Conservation (phyloP, 352 stramenopile species). For the Thalassiosira mediterranea region DNA sequence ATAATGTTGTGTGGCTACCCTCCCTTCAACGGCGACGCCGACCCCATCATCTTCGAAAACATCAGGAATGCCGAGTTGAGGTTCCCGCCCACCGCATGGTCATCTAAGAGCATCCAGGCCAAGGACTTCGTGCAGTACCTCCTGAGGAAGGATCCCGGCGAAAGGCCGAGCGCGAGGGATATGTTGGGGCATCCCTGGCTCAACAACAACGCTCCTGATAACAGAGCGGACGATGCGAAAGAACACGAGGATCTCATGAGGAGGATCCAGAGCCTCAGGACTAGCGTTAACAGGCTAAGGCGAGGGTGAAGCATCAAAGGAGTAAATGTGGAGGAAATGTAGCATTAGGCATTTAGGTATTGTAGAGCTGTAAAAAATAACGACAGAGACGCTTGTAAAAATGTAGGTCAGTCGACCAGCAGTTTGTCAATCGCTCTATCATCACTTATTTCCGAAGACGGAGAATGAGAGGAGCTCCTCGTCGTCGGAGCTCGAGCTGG, state of each 20-base stretch:
- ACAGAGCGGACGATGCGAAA: no score
- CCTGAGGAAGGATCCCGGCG: slow-evolving; percentile 89
- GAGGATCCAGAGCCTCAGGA: no score
- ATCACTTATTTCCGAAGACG: slow-evolving; percentile 45
- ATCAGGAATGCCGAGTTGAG: slow-evolving; percentile 84
- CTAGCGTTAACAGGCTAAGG: no score
- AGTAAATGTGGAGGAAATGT: no score
- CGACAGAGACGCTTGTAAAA: no score
- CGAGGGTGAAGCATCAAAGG: no score
- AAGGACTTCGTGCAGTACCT: slow-evolving; percentile 94
- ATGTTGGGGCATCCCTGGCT: slow-evolving; percentile 82
- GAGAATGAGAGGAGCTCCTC: slow-evolving; percentile 47
- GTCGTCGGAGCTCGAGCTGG: slow-evolving; percentile 20
- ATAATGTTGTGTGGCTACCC: slow-evolving; percentile 85
- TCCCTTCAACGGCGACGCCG: slow-evolving; percentile 88
- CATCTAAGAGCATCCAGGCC: slow-evolving; percentile 90
- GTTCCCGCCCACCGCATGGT: slow-evolving; percentile 30
- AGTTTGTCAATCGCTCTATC: no score
- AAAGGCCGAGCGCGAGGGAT: slow-evolving; percentile 77
- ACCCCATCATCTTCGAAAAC: slow-evolving; percentile 87
- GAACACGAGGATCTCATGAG: neutral
- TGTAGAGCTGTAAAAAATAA: no score
- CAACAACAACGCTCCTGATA: slow-evolving; percentile 36
- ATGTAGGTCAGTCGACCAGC: no score
- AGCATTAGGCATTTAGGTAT: no score